Evolutionary conservation across 208 protist genomes (phyloP).

Genomic region (Naegleria lovaniensis): DNA sequence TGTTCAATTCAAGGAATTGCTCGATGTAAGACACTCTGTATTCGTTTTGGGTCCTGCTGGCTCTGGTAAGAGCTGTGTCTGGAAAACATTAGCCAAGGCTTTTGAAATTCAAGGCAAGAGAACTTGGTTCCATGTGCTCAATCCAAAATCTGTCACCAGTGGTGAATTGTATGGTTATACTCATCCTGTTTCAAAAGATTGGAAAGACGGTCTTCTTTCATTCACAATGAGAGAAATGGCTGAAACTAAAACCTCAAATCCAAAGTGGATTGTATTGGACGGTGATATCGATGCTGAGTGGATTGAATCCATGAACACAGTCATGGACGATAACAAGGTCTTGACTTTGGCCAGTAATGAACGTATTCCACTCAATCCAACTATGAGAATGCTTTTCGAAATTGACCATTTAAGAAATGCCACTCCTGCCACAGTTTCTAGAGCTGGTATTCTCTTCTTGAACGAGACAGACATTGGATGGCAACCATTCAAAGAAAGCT

Average conservation of each 20-base stretch:
- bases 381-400: conserved; percentile 97
- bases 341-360: conserved; percentile 96
- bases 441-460: conserved; percentile 94
- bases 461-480: conserved; percentile 94
- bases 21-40: conserved; percentile 95
- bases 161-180: conserved; percentile 98
- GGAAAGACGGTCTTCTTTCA: conserved; percentile 89
- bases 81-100: conserved; percentile 84
- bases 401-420: conserved; percentile 91
- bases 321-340: conserved; percentile 98
- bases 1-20: conserved; percentile 95
- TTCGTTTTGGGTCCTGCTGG: conserved; percentile 94
- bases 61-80: conserved; percentile 90
- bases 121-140: conserved; percentile 78
- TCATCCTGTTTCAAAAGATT: conserved; percentile 85
- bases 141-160: conserved; percentile 96
- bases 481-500: conserved; percentile 90
- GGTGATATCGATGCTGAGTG: conserved; percentile 96
- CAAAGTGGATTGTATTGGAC: conserved; percentile 96
- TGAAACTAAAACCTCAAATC: conserved; percentile 80
- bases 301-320: conserved; percentile 99
- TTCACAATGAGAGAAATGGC: conserved; percentile 91
- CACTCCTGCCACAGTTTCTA: conserved; percentile 93
- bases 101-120: conserved; percentile 81
- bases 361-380: conserved; percentile 91